Evolutionary conservation across 2,329 filamentous ascomycete species (phyloP).

Genomic region (Fusarium papillatum): DNA sequence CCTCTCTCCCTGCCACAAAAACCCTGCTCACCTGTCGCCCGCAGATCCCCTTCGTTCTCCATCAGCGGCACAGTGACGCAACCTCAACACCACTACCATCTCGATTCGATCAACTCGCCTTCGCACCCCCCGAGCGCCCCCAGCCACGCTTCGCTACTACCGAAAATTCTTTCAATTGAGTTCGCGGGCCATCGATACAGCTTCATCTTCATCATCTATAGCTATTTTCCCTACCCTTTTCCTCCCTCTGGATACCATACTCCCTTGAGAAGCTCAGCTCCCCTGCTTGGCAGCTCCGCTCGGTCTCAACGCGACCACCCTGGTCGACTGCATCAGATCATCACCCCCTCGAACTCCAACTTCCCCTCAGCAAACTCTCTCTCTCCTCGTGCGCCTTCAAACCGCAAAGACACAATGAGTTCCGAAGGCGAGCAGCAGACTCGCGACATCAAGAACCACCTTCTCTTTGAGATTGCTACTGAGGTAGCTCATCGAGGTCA

Average conservation of each 20-base stretch:
- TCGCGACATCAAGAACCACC: slow-evolving; percentile 91
- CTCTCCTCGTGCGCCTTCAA: slow-evolving; percentile 15
- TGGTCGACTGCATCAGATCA: slow-evolving; percentile 37
- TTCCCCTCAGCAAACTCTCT: slow-evolving; percentile 17
- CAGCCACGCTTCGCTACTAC: slow-evolving; percentile 39
- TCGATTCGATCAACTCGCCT: slow-evolving; percentile 36
- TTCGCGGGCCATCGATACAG: slow-evolving; percentile 37
- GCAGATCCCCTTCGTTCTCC: slow-evolving; percentile 42
- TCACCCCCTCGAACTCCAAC: slow-evolving; percentile 26
- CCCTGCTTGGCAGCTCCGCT: slow-evolving; percentile 13
- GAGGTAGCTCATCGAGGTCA: slow-evolving; percentile 96
- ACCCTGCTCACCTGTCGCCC: slow-evolving; percentile 36
- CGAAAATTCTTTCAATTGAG: slow-evolving; percentile 43
- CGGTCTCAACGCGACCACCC: slow-evolving; percentile 15
- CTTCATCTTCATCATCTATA: slow-evolving; percentile 37
- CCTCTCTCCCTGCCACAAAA: slow-evolving; percentile 30
- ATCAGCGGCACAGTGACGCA: slow-evolving; percentile 45
- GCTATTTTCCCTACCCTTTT: slow-evolving; percentile 16
- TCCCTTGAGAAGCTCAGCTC: slow-evolving; percentile 20
- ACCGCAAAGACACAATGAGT: slow-evolving; percentile 55
- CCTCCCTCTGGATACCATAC: slow-evolving; percentile 8
- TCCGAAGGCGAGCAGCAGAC: slow-evolving; percentile 59
- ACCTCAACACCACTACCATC: slow-evolving; percentile 43
- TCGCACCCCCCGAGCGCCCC: slow-evolving; percentile 39
- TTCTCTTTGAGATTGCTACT: slow-evolving; percentile 96